phyloP scores from a whole-genome alignment of 176 grass and related monocot species.

The Juncus effusus region DNA sequence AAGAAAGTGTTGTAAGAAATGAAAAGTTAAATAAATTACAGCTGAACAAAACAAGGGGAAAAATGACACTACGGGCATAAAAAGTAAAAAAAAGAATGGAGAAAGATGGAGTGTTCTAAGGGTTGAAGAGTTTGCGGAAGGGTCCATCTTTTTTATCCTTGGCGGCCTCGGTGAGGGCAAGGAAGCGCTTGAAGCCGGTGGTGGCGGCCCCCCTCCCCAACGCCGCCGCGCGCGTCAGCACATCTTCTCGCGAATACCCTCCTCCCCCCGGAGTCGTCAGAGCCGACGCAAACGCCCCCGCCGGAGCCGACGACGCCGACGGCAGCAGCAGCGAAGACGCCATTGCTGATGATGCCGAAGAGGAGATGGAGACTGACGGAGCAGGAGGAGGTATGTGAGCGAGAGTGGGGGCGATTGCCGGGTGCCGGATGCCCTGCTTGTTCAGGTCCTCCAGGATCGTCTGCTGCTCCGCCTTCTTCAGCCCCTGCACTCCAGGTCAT shows the following conservation, averaged over 20 bases:
- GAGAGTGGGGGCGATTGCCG: slow-evolving; percentile 40
- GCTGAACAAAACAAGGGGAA: too few species aligned
- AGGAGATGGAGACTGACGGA: slow-evolving; percentile 28
- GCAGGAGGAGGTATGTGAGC: slow-evolving; percentile 32
- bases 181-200: slow-evolving; percentile 96
- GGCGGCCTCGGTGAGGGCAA: slow-evolving; percentile 89
- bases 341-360: slow-evolving; percentile 30
- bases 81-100: slow-evolving; percentile 25
- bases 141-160: slow-evolving; percentile 96
- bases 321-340: slow-evolving; percentile 40
- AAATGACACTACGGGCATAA: too few species aligned
- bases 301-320: background rate
- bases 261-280: slow-evolving; percentile 11
- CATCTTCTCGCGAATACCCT: slow-evolving; percentile 65
- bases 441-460: slow-evolving; percentile 90
- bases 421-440: slow-evolving; percentile 82
- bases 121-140: slow-evolving; percentile 90
- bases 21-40: background rate
- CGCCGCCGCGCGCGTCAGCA: slow-evolving; percentile 82
- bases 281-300: slow-evolving; percentile 45
- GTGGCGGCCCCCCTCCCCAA: slow-evolving; percentile 87
- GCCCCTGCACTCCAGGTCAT: slow-evolving; percentile 45
- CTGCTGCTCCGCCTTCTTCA: slow-evolving; percentile 98
- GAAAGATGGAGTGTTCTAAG: slow-evolving; percentile 34
- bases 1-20: background rate